Evolutionary conservation across 1,139 yeast genomes (phyloP), one percentile per base, ranked within the genome.

Genomic region (Candida dubliniensis): DNA sequence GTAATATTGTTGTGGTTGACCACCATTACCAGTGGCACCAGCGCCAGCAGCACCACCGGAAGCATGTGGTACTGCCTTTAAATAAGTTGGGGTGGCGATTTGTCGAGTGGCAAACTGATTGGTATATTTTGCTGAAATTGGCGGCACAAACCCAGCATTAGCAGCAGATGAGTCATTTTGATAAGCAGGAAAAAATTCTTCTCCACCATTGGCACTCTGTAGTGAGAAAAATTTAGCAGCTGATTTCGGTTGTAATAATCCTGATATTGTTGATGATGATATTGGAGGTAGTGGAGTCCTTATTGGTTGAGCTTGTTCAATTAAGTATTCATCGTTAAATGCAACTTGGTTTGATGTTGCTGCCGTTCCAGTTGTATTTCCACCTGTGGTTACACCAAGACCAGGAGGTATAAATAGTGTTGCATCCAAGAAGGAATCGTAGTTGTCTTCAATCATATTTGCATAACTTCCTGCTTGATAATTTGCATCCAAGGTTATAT

Each of bases 301-400:
- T 29, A 67, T 56, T 1, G 78, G 77, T 34, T 69, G 69, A 0
- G 81, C 69, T 51, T 76, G 81, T 49, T 76, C 80, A 39, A 76
- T 76, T 39, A 75, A 55, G 36, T 72, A 71, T 46, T 74, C 77
- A 38, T 71, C 76, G 43, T 70, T 73, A 42, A 63, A 60, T 9
- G 52, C 75, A 50, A 66, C 63, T 49, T 60, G 77, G 55, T 57
- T 66, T 5, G 60, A 25, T 7, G 52, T 44, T 2, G 53, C 32
- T 12, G 52, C 51, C 40, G 18, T 36, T 2, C 54, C 24, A n/a
- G 53, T 50, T 44, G 8, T 36, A 4, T 18, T 14, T 10, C 26
- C 26, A 13, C 24, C 18, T 2, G 34, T 33, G 10, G 23, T 18
- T 18, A 18, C 23, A 3, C 51, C 45, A 13, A 42, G 37, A 14